These are phyloP conservation scores for Backusella tuberculispora DNA, from an alignment of 192 early-diverging fungal genomes.

Conservation along the genomic window DNA sequence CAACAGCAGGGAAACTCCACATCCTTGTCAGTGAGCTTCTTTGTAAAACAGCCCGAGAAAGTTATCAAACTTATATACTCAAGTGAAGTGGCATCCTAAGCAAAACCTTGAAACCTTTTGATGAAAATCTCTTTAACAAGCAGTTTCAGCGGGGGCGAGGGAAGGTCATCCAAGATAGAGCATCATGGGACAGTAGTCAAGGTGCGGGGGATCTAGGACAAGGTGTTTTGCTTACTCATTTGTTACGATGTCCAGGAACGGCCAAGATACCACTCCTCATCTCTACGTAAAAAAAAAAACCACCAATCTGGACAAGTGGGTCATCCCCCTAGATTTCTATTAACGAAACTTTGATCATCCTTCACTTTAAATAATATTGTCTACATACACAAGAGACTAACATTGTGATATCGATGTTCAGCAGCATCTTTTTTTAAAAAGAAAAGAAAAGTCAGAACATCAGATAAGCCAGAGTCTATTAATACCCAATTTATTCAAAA, in stretches of 20 bases:
- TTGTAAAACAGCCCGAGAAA: conserved; percentile 86
- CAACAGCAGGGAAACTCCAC: conserved; percentile 87
- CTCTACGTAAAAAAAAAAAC: no score
- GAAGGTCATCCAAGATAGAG: conserved; percentile 93
- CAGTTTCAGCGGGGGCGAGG: conserved; percentile 98
- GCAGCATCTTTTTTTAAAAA: no score
- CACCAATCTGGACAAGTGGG: conserved; percentile 6
- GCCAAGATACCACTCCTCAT: conserved; percentile 81
- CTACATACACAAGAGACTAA: no score
- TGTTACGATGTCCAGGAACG: conserved; percentile 89
- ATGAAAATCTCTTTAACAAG: conserved; percentile 92
- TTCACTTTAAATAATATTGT: no score
- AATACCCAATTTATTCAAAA: no score
- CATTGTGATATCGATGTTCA: no score
- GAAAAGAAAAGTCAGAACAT: no score
- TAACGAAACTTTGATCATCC: no score
- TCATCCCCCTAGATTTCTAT: no score
- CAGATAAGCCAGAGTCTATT: no score
- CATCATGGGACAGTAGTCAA: conserved; percentile 94
- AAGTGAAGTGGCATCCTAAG: conserved; percentile 95
- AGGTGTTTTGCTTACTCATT: conserved; percentile 64
- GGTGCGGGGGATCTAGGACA: conserved; percentile 95
- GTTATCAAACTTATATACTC: conserved; percentile 97
- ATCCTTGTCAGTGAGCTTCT: conserved; percentile 95
- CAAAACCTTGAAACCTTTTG: conserved; percentile 95